Base-by-base conservation (phyloP, 768 basidiomycete genomes). In the Suillus weaverae region DNA sequence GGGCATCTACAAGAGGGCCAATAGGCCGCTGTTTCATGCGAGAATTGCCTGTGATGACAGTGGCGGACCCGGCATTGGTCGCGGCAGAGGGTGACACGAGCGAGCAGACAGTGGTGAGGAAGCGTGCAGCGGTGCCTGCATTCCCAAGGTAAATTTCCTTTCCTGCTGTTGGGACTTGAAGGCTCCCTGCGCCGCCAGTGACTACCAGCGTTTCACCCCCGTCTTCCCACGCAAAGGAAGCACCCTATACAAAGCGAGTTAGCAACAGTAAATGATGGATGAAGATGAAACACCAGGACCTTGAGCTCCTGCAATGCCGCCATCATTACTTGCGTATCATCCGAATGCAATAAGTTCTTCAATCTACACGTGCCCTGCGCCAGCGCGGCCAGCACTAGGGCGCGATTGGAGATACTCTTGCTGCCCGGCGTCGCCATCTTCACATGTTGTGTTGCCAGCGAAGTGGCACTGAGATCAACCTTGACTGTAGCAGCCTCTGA, bases 251-350 rank as follows among this genome's bases (percentile, higher is more conserved):
- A 54, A 35, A 46, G 22, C 38, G 35, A 20, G 36, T 69, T 63
- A 57, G 62, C 3, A 64, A 41, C 3, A 32, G 46, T 3, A 51
- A 26, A 33, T 16, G 55, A 61, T 39, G 50, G 16, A 51, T 51
- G 63, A 46, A 20, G 16, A 63, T 41, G 43, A n/a, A 36, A 59
- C 53, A 65, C 55, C 53, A 36, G 41, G 63, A 92, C 94, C 82
- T 95, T 90, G 67, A 99, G 86, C 61, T 95, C 93, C 50, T 86
- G 80, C 36, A 99, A 83, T 39, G 96, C 97, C 4, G 89, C 83
- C 95, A 99, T 99, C 97, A 99, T 99, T 62, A 99, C 97, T 70
- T 96, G 95, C 0, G 97, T 99, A 73, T 99, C 97, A 71, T 99
- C 97, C 4, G 95, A 97, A 73, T 99, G 97, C 41, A 99, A 81